Evolutionary conservation across 179 eudicot genomes (phyloP), one percentile per base, ranked within the genome.

Genomic region (Spergularia azorica): DNA sequence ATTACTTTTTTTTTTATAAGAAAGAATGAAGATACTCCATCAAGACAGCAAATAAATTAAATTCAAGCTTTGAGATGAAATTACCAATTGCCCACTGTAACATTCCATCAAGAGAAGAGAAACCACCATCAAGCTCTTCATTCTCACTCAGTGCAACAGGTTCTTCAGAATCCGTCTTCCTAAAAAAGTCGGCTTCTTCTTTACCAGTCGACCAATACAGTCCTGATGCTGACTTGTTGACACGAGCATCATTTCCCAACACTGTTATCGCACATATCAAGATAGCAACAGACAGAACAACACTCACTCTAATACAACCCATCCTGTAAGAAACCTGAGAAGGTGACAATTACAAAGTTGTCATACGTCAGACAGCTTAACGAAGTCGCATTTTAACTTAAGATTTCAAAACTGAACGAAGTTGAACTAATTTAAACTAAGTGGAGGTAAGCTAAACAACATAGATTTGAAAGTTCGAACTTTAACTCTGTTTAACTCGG

Each of bases 51-150:
- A 14, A 80, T 36, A 59, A 48, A 64, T 16, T 12, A 15, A 48
- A 68, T 9, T 32, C 2, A 64, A 71, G 58, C 36, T 71, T 36
- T 1, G 14, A 12, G 6, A 54, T 32, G 62, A 21, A 11, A 54
- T 70, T 90, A 94, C 97, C 98, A 48, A 94, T 92, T 21, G 98
- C 96, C 98, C 98, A 94, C 81, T 94, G 97, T 57, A 94, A 72
- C 96, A 92, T 94, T 57, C 94, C 92, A 38, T 94, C 98, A 38
- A 94, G 90, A 63, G 98, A 89, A 65, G 97, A 88, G 80, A 94
- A 94, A 18, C 98, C 97, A n/a, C 98, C 98, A 70, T 92, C 94
- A 71, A 88, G 80, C 41, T 93, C 92, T 26, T 91, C 88, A 75
- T 85, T 80, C 15, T 81, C 85, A 59, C 78, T 79, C 84, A 86